These are phyloP conservation scores for Camellia sinensis DNA, from an alignment of 148 eudicot species.

Conservation along the genomic window DNA sequence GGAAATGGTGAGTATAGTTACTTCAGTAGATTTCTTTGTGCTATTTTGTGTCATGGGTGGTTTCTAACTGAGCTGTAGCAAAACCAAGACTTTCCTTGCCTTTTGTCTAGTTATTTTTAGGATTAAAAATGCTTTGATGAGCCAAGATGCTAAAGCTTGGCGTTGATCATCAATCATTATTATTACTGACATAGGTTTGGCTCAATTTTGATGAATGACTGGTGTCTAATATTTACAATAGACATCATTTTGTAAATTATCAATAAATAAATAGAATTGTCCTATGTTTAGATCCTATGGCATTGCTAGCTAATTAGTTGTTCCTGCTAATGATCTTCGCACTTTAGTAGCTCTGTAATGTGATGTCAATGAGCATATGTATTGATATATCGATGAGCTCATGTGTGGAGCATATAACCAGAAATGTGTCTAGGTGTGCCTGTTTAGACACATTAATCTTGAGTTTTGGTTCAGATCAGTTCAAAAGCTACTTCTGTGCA, in stretches of 20 bases:
- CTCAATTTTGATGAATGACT: not conserved
- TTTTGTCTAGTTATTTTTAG: not conserved
- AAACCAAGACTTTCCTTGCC: not conserved
- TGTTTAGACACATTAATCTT: not conserved
- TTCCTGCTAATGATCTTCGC: not conserved
- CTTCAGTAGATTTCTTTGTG: not conserved
- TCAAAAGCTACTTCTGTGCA: not conserved
- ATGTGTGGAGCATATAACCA: not conserved
- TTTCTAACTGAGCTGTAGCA: not conserved
- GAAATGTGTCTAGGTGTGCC: not conserved
- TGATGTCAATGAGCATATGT: not conserved
- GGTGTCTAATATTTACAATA: not conserved
- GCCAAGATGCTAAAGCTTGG: not conserved
- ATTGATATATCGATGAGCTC: not conserved
- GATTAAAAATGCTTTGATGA: not conserved
- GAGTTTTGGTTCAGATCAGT: not conserved
- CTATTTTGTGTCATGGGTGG: not conserved
- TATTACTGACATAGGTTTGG: not conserved
- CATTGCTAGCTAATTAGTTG: not conserved
- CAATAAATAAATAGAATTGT: not conserved
- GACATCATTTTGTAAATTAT: not conserved
- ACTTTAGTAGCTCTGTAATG: not conserved
- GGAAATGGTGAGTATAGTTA: slow-evolving; percentile 38
- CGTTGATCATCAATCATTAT: not conserved
- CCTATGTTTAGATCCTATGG: not conserved